phyloP scores from a whole-genome alignment of 1,284 basidiomycete genomes.

The Cryptococcus floricola region DNA sequence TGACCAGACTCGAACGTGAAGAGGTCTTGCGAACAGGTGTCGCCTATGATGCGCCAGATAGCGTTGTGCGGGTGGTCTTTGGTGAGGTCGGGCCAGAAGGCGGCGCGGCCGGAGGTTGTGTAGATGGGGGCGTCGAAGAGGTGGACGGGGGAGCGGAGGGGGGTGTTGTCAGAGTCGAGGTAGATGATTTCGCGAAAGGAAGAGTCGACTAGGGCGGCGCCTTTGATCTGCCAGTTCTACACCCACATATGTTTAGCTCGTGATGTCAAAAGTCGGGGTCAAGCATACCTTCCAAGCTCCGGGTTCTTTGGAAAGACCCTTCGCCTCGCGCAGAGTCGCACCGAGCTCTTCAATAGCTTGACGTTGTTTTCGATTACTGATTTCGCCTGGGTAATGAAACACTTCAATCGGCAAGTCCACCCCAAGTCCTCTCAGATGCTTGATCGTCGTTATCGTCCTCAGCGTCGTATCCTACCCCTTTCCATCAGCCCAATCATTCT shows the following conservation, averaged over 20 bases:
- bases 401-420: conserved; percentile 49
- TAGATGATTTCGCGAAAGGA: conserved; percentile 50
- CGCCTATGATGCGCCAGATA: conserved; percentile 51
- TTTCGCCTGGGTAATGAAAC: conserved; percentile 51
- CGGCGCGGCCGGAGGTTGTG: conserved; percentile 42
- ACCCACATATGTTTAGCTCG: too few relatives aligned
- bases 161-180: conserved; percentile 10
- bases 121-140: conserved; percentile 49
- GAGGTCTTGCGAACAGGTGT: conserved; percentile 45
- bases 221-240: conserved; percentile 53
- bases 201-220: conserved; percentile 49
- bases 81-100: conserved; percentile 54
- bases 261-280: too few relatives aligned
- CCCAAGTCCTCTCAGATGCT: conserved; percentile 42
- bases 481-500: not conserved
- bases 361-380: conserved; percentile 31
- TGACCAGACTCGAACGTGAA: conserved; percentile 50
- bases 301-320: conserved; percentile 19
- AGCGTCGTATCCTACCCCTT: conserved; percentile 46
- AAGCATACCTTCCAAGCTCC: conserved; percentile 37
- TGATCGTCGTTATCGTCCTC: conserved; percentile 44
- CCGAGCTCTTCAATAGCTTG: conserved; percentile 42
- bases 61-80: conserved; percentile 53
- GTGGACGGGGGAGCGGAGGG: conserved; percentile 47
- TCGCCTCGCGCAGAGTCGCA: conserved; percentile 36